phyloP scores from a whole-genome alignment of 805 yeast species.

The Blastobotrys muscicola region DNA sequence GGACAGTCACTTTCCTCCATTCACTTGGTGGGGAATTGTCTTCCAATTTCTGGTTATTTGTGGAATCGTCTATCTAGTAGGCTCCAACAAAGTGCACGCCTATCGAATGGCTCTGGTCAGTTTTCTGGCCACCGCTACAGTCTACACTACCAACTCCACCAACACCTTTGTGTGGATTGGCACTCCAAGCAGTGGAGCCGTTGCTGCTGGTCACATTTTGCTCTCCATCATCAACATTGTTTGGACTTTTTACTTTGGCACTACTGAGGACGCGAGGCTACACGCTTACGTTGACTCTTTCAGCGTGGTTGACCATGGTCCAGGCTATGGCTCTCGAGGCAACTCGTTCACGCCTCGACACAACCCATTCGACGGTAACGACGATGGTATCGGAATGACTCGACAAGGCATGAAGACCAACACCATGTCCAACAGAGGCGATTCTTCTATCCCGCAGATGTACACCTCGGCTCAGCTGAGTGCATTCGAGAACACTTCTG shows the following conservation, averaged over 20 bases:
- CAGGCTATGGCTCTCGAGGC: constrained; percentile 8
- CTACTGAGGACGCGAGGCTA: constrained; percentile 80
- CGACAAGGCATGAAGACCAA: no score
- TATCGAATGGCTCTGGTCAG: constrained; percentile 51
- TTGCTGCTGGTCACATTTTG: constrained; percentile 86
- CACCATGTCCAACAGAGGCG: constrained; percentile 3
- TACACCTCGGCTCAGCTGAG: constrained; percentile 30
- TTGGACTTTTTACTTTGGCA: constrained; percentile 86
- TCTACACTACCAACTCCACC: constrained; percentile 78
- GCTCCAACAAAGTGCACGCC: constrained; percentile 54
- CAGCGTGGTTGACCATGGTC: constrained; percentile 33
- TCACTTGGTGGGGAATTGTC: constrained; percentile 95
- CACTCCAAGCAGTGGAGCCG: constrained; percentile 63
- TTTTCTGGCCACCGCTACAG: constrained; percentile 57
- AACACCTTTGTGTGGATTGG: constrained; percentile 66
- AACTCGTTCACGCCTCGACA: constrained; percentile 2
- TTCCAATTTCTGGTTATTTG: constrained; percentile 59
- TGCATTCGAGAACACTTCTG: constrained; percentile 31
- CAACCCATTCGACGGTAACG: constrained; percentile 3
- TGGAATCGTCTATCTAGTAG: constrained; percentile 42
- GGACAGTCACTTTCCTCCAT: constrained; percentile 52
- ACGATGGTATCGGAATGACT: no score
- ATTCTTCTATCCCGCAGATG: constrained; percentile 16
- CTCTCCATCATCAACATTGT: constrained; percentile 70
- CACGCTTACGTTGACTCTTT: constrained; percentile 80